Base-by-base conservation (phyloP, 495 filamentous ascomycete species). In the Aspergillus incahuasiensis region DNA sequence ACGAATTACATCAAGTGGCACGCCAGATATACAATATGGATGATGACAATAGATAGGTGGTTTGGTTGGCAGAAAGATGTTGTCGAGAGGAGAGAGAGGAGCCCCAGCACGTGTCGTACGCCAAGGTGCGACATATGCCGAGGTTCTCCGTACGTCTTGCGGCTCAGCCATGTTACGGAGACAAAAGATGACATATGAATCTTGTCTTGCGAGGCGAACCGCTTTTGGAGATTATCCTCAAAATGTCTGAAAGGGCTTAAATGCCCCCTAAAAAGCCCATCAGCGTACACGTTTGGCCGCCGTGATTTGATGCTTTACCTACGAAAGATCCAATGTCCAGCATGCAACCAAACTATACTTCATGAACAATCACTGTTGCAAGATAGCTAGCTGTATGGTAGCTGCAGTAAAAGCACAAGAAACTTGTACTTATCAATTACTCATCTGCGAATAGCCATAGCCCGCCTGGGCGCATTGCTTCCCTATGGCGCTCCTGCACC, bases 371-470 rank as follows among this genome's bases (percentile, higher is more conserved):
- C n/a, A n/a, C n/a, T n/a, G 25, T 3, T 28, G 8, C 25, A 8
- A 28, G 4, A 28, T 28, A 28, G 4, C 25, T 28, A 3, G 3
- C 25, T 28, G 25, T 28, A 28, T 8, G 8, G 8, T 28, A 28
- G 3, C 25, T 28, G 25, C 4, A 8, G n/a, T n/a, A n/a, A n/a
- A n/a, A n/a, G n/a, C n/a, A n/a, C n/a, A n/a, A 28, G 25, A 8
- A 28, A 28, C 25, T 28, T 4, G 25, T 28, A 28, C 25, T 28
- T 8, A 28, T 18, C 20, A 4, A 6, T 40, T 34, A 86, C 68
- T 95, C 91, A 71, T 96, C 91, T 58, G 83, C 80, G 68, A 92
- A 95, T 6, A 86, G 68, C 86, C 87, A 96, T 46, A 77, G 73
- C 1, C 90, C 90, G 3, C 80, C 83, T 16, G 79, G 76, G 32